These are phyloP conservation scores for Panicum virgatum DNA, from an alignment of 202 grass and related monocot genomes.

Conservation along the genomic window DNA sequence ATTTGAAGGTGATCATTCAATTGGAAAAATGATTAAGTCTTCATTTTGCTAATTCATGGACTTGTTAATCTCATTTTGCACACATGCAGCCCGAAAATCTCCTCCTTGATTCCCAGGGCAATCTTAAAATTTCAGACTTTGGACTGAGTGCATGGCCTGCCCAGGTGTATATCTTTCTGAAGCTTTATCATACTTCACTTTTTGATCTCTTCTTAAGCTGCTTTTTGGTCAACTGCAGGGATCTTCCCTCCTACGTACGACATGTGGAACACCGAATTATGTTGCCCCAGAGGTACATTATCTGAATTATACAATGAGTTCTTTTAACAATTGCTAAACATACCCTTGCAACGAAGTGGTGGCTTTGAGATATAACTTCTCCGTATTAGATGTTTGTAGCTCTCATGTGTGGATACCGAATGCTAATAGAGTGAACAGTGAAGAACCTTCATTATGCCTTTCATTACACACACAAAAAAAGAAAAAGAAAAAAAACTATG, in stretches of 20 bases:
- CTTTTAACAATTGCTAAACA: slow-evolving; percentile 21
- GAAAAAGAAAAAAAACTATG: background rate
- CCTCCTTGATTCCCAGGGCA: slow-evolving; percentile 93
- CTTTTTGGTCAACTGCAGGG: slow-evolving; percentile 60
- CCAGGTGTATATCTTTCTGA: slow-evolving; percentile 56
- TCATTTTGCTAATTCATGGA: slow-evolving; percentile 9
- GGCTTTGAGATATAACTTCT: slow-evolving; percentile 1
- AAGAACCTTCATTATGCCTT: slow-evolving; percentile 19
- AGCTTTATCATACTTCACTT: background rate
- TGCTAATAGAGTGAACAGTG: background rate
- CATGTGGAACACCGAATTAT: slow-evolving; percentile 99
- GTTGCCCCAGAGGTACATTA: slow-evolving; percentile 86
- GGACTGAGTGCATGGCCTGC: slow-evolving; percentile 92
- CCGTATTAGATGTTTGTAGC: background rate
- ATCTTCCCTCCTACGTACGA: slow-evolving; percentile 68
- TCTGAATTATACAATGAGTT: slow-evolving; percentile 36
- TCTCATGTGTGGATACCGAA: slow-evolving; percentile 29
- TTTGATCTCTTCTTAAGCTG: slow-evolving; percentile 31
- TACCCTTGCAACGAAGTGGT: slow-evolving; percentile 15
- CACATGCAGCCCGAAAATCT: slow-evolving; percentile 94
- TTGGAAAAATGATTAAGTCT: slow-evolving; percentile 4
- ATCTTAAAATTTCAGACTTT: slow-evolving; percentile 99
- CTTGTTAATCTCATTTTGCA: slow-evolving; percentile 38
- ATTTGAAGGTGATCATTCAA: slow-evolving; percentile 69
- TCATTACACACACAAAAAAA: background rate